phyloP scores from a whole-genome alignment of 2,329 filamentous ascomycete species.

The Aspergillus neoniger region DNA sequence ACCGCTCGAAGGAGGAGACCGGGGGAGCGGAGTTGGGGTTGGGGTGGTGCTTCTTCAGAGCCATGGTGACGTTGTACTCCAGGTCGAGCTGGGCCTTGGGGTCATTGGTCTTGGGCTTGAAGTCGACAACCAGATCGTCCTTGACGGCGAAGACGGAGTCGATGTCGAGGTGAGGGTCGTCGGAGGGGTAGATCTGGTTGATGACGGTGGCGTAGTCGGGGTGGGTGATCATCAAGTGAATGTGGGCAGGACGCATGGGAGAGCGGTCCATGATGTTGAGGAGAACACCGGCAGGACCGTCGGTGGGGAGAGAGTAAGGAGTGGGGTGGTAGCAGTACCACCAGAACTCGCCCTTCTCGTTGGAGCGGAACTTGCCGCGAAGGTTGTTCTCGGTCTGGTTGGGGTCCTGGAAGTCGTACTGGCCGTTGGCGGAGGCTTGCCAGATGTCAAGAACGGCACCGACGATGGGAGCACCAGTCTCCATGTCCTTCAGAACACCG shows the following conservation, averaged over 20 bases:
- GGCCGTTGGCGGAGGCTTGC: conserved; percentile 74
- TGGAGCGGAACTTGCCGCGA: conserved; percentile 72
- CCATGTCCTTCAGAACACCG: conserved; percentile 65
- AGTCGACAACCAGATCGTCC: conserved; percentile 61
- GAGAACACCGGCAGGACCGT: conserved; percentile 59
- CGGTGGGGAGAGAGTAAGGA: conserved; percentile 69
- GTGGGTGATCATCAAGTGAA: conserved; percentile 60
- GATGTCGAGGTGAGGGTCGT: conserved; percentile 59
- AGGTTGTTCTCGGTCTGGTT: conserved; percentile 73
- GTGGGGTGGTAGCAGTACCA: conserved; percentile 76
- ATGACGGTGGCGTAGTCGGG: conserved; percentile 59
- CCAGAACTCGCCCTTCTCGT: conserved; percentile 67
- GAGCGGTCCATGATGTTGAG: conserved; percentile 59
- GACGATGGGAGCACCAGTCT: conserved; percentile 66
- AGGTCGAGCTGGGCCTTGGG: conserved; percentile 61
- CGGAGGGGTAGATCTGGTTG: conserved; percentile 61
- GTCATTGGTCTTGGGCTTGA: conserved; percentile 54
- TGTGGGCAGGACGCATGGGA: conserved; percentile 63
- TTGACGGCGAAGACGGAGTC: conserved; percentile 66
- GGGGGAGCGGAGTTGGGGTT: conserved; percentile 43
- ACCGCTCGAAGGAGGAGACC: conserved; percentile 42
- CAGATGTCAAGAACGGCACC: conserved; percentile 75
- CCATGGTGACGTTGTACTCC: conserved; percentile 62
- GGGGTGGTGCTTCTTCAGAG: conserved; percentile 46
- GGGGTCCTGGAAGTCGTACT: conserved; percentile 76